phyloP scores from a whole-genome alignment of 2,329 filamentous ascomycete species.

The Colletotrichum trifolii region DNA sequence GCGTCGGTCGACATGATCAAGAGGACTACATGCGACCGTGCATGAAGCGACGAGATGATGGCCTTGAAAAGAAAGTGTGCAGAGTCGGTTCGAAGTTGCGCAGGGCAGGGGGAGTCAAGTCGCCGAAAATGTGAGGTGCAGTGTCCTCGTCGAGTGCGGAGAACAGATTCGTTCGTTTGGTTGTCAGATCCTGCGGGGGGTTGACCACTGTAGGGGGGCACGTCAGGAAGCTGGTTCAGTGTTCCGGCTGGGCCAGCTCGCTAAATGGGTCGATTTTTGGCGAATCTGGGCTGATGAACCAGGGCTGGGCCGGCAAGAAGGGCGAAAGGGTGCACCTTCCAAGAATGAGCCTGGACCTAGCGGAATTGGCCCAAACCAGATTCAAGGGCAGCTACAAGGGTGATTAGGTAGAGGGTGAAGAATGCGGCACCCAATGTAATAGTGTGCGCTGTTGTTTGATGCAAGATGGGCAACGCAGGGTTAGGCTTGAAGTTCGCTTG shows the following conservation, averaged over 20 bases:
- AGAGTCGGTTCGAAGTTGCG: conserved; percentile 3
- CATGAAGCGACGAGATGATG: conserved; percentile 27
- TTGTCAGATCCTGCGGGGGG: conserved; percentile 37
- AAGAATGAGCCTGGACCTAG: conserved; percentile 7
- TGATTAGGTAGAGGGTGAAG: not conserved
- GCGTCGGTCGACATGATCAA: conserved; percentile 66
- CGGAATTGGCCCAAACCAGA: not conserved
- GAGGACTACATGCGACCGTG: conserved; percentile 57
- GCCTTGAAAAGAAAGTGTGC: conserved; percentile 8
- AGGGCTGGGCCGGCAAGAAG: conserved; percentile 31
- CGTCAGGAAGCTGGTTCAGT: conserved; percentile 21
- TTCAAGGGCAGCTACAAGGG: not conserved
- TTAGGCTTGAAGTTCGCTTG: not conserved
- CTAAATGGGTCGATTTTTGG: conserved; percentile 41
- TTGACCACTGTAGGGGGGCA: conserved; percentile 32
- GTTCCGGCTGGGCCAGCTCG: conserved; percentile 22
- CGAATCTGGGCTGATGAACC: conserved; percentile 41
- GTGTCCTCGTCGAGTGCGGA: conserved; percentile 33
- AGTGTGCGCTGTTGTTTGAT: no score
- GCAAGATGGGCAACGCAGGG: not conserved
- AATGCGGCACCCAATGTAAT: not conserved
- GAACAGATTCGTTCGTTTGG: conserved; percentile 37
- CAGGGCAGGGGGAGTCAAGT: conserved; percentile 21
- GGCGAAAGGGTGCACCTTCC: conserved; percentile 25
- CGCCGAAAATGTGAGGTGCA: conserved; percentile 36